Conservation (phyloP, 2,329 filamentous ascomycete species). For the Monosporascus sp. region DNA sequence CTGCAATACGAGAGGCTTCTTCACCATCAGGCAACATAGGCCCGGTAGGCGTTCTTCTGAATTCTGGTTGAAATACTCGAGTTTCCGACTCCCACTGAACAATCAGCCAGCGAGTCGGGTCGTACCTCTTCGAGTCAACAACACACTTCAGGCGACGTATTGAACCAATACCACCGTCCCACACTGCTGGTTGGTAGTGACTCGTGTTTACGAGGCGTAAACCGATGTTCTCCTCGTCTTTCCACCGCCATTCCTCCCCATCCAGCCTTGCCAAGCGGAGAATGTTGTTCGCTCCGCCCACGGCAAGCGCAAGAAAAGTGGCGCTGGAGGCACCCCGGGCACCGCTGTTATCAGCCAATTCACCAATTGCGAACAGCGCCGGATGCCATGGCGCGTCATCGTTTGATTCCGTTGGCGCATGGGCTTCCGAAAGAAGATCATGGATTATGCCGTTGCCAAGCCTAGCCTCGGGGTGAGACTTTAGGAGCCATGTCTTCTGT, state of each 20-base stretch:
- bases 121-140: constrained; percentile 30
- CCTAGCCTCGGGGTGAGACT: constrained; percentile 46
- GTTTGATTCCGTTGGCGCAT: constrained; percentile 4
- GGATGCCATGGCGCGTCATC: constrained; percentile 8
- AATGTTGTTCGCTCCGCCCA: constrained; percentile 54
- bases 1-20: constrained; percentile 46
- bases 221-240: constrained; percentile 36
- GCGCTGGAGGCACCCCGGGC: constrained; percentile 19
- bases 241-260: constrained; percentile 52
- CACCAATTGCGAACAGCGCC: constrained; percentile 52
- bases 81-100: constrained; percentile 50
- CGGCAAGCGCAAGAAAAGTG: constrained; percentile 41
- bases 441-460: constrained; percentile 21
- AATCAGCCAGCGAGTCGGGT: constrained; percentile 45
- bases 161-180: constrained; percentile 47
- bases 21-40: constrained; percentile 15
- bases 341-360: constrained; percentile 40
- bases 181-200: constrained; percentile 44
- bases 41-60: constrained; percentile 30
- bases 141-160: constrained; percentile 49
- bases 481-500: constrained; percentile 43
- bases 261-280: constrained; percentile 51
- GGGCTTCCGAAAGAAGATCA: constrained; percentile 17
- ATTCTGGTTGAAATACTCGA: constrained; percentile 46
- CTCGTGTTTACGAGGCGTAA: constrained; percentile 41